Evolutionary conservation across 1,139 yeast species (phyloP).

Genomic region (Eremothecium cymbalariae): DNA sequence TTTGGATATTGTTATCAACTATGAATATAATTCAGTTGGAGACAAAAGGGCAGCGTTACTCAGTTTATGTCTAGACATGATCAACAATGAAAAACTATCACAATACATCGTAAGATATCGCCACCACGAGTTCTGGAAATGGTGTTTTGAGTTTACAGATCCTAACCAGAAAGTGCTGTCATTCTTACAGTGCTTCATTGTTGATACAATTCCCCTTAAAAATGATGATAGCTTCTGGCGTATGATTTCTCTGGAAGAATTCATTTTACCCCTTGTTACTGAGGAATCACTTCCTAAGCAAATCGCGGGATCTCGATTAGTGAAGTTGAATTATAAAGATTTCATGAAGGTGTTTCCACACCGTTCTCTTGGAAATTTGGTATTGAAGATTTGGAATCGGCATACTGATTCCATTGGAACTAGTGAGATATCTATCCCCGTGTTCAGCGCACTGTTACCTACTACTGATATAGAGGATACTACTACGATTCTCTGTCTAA

Average conservation of each 20-base stretch:
- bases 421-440: too few species aligned
- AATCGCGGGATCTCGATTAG: constrained; percentile 12
- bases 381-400: too few species aligned
- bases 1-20: constrained; percentile 20
- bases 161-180: constrained; percentile 9
- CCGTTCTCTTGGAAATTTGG: constrained; percentile 11
- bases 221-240: constrained; percentile 6
- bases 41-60: constrained; percentile 12
- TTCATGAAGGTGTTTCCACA: too few species aligned
- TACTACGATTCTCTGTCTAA: too few species aligned
- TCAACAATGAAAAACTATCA: constrained; percentile 15
- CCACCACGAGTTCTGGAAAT: constrained; percentile 17
- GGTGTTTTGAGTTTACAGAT: constrained; percentile 14
- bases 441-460: too few species aligned
- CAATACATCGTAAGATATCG: constrained; percentile 17
- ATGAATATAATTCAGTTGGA: constrained; percentile 6
- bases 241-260: constrained; percentile 7
- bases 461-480: too few species aligned
- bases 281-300: constrained; percentile 8
- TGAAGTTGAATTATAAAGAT: constrained; percentile 17
- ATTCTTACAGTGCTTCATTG: constrained; percentile 17
- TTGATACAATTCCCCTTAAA: constrained; percentile 5
- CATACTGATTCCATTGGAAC: too few species aligned
- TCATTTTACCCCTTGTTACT: constrained; percentile 9
- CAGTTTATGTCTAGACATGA: constrained; percentile 18